Base-by-base conservation (phyloP, 2,329 filamentous ascomycete genomes). In the Aspergillus luchuensis region DNA sequence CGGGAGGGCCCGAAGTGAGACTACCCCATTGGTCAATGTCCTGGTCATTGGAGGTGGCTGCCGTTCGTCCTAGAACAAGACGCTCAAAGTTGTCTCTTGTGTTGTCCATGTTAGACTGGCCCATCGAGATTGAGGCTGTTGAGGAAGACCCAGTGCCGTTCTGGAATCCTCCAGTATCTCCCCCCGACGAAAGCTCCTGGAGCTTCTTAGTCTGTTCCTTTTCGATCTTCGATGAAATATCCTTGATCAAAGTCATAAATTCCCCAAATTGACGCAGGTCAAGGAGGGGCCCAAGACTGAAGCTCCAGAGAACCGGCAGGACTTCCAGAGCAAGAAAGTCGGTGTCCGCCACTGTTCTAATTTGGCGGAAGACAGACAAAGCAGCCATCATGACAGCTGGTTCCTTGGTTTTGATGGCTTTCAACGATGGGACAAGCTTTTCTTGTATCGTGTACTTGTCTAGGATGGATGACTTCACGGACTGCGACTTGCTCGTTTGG, bases 401-500 rank as follows among this genome's bases (percentile, higher is more conserved):
- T 74, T 99, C 95, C 73, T 97, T 98, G 0, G 95, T 99, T 78
- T 97, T 98, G 79, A 99, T 98, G 2, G 84, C 92, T 71, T 91
- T 92, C 62, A 99, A 83, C 4, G 98, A 80, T 0, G 95, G 95
- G 0, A 98, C 86, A 36, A 99, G 91, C 80, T 97, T 98, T 74
- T 99, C 95, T 74, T 99, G 95, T 79, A 99, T 94, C 0, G 95
- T 98, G 72, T 95, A 98, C 75, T 98, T 98, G 79, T 99, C 95
- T 28, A 99, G 81, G 3, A 94, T 93, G 2, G 88, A 92, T 0
- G 89, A 89, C 1, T 86, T 90, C 3, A 84, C 85, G 2, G 84
- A 80, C 71, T 89, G 88, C 60, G 85, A 84, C 74, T 66, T 84
- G 76, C 45, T 79, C 70, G 72, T 72, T 43, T 73, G 68, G 15